Base-by-base conservation (phyloP, 164 flowering plant species). In the Litsea cubeba region DNA sequence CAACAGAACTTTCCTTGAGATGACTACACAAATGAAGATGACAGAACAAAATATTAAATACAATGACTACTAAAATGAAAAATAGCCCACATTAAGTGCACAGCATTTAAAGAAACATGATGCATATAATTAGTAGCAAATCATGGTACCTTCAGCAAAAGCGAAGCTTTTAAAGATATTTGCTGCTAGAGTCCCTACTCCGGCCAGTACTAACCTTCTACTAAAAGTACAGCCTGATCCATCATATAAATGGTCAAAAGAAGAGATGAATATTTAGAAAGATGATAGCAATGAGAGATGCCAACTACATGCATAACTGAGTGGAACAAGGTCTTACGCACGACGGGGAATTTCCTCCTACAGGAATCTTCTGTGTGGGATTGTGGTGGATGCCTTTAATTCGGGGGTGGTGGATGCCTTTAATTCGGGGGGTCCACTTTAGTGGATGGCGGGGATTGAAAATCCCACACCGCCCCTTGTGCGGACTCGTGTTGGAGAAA, bases 91-190 rank as follows among this genome's bases (percentile, higher is more conserved):
- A 51, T 17, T 12, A 26, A 15, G 73, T 18, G 23, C 12, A 26
- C 24, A 24, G 8, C 30, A 20, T 24, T 1, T 23, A 22, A 5
- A 49, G 22, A 15, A 49, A 25, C 14, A 1, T 4, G 60, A 6
- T 1, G 26, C 65, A 20, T 62, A 30, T 4, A 30, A 30, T 4
- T 3, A 30, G 35, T 30, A 30, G 3, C 35, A 30, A 30, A 30
- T 30, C 5, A 30, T 3, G 35, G 35, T 83, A 89, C 94, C 97
- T 87, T 89, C 80, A 73, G 95, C 94, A 50, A 80, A 79, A 65
- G 78, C 84, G 51, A 84, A 76, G 64, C 76, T 85, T 69, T 83
- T 79, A 15, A 85, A 57, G 26, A 81, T 70, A 84, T 77, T 87
- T 72, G 84, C 65, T 2, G 87, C 79, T 12, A 89, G 50, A 26